Evolutionary conservation across 129 eudicot species (phyloP), one percentile per base, ranked within the genome.

Genomic region (Pittosporum tobira): DNA sequence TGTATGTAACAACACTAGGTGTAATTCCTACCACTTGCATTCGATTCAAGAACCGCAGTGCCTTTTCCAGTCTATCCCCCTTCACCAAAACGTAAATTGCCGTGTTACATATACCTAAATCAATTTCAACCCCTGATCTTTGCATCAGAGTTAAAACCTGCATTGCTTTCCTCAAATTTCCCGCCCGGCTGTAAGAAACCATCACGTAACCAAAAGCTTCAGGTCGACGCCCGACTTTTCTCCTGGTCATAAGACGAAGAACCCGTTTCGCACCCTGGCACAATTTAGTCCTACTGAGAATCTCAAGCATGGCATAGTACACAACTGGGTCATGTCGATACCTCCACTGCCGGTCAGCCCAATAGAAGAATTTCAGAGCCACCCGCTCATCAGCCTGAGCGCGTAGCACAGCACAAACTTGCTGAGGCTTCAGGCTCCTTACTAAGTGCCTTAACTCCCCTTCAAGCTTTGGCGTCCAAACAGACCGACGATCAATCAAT

Each of bases 271-370:
- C 94, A 16, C 89, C 95, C 58, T 90, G 79, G 56, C 84, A 90
- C 48, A 90, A 44, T 52, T 85, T 83, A 13, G 98, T 90, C 61
- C 65, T 80, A 31, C 95, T 68, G 7, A 90, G 84, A 62, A 82
- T 71, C 57, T 80, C 79, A 21, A 90, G 94, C 95, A 90, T 85
- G 23, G 76, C 69, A 51, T 57, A 77, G 44, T 90, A 90, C 50
- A 90, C 89, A 8, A 82, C 14, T 0, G 81, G 79, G 30, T 90
- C 73, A 19, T 90, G 97, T 15, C 76, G 77, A 30, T 90, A 90
- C 61, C 97, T 72, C 95, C 95, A 90, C 44, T 82, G 88, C 57
- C 87, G 25, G 30, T 90, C 84, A 2, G 94, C 88, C 97, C 97
- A 90, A 24, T 77, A 69, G 38, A 90, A 90, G 77, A 90, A 75